These are phyloP conservation scores for Entamoeba moshkovskii DNA, from an alignment of 208 protist genomes.

Conservation along the genomic window DNA sequence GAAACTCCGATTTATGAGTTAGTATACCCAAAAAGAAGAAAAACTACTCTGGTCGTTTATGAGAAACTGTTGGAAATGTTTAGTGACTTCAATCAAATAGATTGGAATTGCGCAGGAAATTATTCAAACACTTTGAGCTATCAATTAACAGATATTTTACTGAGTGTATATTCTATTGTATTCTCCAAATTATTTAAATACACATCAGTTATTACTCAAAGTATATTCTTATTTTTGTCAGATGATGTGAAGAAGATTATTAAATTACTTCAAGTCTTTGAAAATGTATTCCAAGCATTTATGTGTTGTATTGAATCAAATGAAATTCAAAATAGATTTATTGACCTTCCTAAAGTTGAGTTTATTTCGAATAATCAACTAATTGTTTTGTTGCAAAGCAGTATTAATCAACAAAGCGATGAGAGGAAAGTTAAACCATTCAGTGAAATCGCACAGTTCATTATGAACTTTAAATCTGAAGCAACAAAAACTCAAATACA, in stretches of 20 bases:
- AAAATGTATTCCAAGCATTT: background rate
- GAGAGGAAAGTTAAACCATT: background rate
- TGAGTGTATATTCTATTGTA: background rate
- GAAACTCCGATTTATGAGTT: background rate
- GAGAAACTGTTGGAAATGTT: background rate
- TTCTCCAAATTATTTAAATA: background rate
- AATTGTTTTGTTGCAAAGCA: background rate
- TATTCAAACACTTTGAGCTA: background rate
- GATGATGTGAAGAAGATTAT: background rate
- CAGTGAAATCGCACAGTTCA: background rate
- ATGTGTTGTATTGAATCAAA: background rate
- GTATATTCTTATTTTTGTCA: background rate
- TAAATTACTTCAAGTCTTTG: background rate
- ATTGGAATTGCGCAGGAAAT: background rate
- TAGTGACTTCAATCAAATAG: background rate
- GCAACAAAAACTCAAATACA: background rate
- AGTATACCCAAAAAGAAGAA: background rate
- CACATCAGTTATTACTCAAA: background rate
- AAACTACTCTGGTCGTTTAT: background rate
- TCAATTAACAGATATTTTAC: background rate
- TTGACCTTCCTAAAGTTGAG: background rate
- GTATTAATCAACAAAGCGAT: too few species aligned
- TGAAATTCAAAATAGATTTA: background rate
- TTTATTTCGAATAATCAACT: background rate
- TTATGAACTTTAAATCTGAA: background rate